Base-by-base conservation (phyloP, 169 alveolate genomes). In the Besnoitia besnoiti region DNA sequence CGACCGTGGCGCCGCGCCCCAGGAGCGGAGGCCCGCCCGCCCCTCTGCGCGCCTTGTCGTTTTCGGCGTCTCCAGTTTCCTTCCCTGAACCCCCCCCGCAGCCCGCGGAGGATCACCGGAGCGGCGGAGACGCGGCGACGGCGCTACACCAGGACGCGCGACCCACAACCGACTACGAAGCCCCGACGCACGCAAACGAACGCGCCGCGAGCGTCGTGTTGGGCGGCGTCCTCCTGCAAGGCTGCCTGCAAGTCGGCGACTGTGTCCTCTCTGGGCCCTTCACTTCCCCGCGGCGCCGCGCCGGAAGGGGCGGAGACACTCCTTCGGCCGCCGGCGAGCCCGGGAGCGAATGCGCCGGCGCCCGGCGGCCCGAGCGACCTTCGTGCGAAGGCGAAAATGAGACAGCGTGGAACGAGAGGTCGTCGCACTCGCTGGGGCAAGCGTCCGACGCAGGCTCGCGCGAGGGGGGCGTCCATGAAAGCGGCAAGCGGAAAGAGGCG, bases 221-320 rank as follows among this genome's bases (percentile, higher is more conserved):
- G 40, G 87, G 87, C 0, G 87, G 87, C 87, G 37, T 77, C 39
- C 87, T 77, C 27, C 55, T 77, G 40, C 59, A 77, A 30, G 87
- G 87, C 7, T 35, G 40, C 59, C 87, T 77, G n/a, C 19, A 19
- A 0, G 87, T 77, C 40, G 87, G 87, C 35, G 87, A 77, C 87
- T 5, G 7, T 16, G 61, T 77, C 8, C 16, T 77, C 33, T 77
- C 59, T 35, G 87, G 87, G 10, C 87, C 87, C 19, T 40, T 19
- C 35, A n/a, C 14, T 33, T 19, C 87, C 44, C 82, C 82, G 33
- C 16, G n/a, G n/a, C n/a, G n/a, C n/a, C n/a, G n/a, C n/a, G n/a
- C n/a, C n/a, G n/a, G n/a, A n/a, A n/a, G n/a, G n/a, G n/a, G n/a
- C n/a, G n/a, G n/a, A n/a, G n/a, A n/a, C n/a, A n/a, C n/a, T n/a